Base-by-base conservation (phyloP, 2,329 filamentous ascomycete genomes). In the Penicillium vulpinum region DNA sequence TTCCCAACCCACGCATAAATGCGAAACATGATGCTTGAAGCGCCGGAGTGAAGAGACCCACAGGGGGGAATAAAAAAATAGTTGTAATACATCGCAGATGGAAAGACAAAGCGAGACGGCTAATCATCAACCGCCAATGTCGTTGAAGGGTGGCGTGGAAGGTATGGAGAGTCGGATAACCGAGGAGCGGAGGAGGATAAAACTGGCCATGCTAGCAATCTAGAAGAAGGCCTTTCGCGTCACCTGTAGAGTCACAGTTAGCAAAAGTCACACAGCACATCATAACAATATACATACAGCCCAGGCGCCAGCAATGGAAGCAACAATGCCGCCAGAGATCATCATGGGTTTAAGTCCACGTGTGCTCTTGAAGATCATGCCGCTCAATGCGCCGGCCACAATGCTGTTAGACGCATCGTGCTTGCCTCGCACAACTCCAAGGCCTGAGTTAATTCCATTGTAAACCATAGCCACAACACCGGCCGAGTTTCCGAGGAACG, bases 341-440 rank as follows among this genome's bases (percentile, higher is more conserved):
- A 94, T 82, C 92, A 97, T 97, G 33, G 92, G 92, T 76, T 90
- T 85, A 60, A 94, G 62, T 6, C 94, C 94, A 70, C 90, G 85
- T 47, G 95, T 97, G 75, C 92, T 96, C 83, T 97, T 97, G 80
- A 99, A 99, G 15, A 99, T 74, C 83, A 93, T 92, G 57, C 94
- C 94, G 71, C 92, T 96, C 66, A 99, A 75, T 1, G 83, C 89
- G 63, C 95, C 94, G 5, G 94, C 93, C 21, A 85, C 77, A 52
- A 99, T 85, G 62, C 91, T 94, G 80, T 99, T 99, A 57, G 88
- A 85, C 3, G 91, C 85, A 75, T 99, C 95, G 67, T 96, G 92
- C 78, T 91, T 91, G 62, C 91, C 91, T 59, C 92, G 83, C 62
- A 87, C 75, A 68, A 89, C 87, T 38, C 91, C 92, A 60, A 96